Conservation (phyloP, 2,329 filamentous ascomycete species). For the Penicillium vulpinum region DNA sequence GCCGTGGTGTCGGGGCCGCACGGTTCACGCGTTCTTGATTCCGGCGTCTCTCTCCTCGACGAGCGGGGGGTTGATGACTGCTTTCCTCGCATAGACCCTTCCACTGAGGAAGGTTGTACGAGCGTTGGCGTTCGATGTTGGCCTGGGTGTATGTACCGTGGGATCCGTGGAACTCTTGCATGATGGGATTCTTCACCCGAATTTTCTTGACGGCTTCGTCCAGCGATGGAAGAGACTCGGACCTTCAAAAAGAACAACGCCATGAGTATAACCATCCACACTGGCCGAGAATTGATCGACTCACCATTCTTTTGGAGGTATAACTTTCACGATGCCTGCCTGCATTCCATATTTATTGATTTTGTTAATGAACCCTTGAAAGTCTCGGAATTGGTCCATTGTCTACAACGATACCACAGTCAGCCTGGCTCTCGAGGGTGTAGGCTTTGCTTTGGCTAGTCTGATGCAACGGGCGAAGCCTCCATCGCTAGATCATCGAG, state of each 20-base stretch:
- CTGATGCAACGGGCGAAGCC: background rate
- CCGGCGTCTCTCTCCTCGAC: conserved; percentile 64
- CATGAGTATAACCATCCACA: conserved; percentile 13
- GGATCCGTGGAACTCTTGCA: conserved; percentile 95
- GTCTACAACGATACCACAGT: conserved; percentile 51
- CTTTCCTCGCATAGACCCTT: conserved; percentile 88
- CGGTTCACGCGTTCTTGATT: conserved; percentile 52
- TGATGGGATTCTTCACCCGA: conserved; percentile 93
- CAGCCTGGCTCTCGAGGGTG: conserved; percentile 11
- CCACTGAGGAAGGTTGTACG: conserved; percentile 97
- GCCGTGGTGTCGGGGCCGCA: conserved; percentile 35
- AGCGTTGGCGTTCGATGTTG: conserved; percentile 93
- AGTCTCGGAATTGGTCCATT: conserved; percentile 92
- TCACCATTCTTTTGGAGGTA: conserved; percentile 92
- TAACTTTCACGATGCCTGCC: conserved; percentile 93
- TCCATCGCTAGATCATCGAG: background rate
- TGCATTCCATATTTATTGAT: conserved; percentile 96
- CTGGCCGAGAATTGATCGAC: conserved; percentile 29
- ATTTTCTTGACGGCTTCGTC: conserved; percentile 88
- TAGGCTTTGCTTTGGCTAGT: background rate
- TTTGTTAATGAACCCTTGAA: conserved; percentile 86
- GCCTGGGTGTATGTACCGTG: conserved; percentile 95
- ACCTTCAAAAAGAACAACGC: conserved; percentile 44
- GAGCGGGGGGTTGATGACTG: conserved; percentile 91
- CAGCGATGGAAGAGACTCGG: conserved; percentile 70